Conservation (phyloP, 2,329 filamentous ascomycete species). For the Camillea tinctor region DNA sequence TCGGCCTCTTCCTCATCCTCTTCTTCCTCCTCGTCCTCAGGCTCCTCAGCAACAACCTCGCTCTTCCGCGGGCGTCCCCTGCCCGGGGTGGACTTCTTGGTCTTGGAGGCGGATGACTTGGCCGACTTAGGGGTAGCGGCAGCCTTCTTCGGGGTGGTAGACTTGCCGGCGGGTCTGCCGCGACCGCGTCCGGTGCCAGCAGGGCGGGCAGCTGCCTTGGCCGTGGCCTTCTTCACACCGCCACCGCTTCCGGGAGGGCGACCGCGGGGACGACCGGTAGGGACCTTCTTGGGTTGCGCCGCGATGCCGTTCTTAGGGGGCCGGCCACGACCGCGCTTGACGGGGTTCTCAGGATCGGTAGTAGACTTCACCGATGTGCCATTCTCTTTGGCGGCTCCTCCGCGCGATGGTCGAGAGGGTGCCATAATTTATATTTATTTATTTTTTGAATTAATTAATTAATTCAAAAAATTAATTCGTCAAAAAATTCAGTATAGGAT, state of each 20-base stretch:
- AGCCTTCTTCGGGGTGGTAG: slow-evolving; percentile 30
- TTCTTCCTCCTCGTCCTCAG: slow-evolving; percentile 25
- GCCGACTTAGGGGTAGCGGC: slow-evolving; percentile 23
- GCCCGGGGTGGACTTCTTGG: slow-evolving; percentile 17
- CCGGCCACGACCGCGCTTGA: slow-evolving; percentile 39
- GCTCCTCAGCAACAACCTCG: slow-evolving; percentile 21
- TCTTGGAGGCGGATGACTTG: slow-evolving; percentile 20
- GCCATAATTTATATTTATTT: slow-evolving; percentile 11
- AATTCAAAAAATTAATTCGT: neutral
- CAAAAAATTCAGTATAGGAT: neutral
- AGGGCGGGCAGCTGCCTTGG: slow-evolving; percentile 17
- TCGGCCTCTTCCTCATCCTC: slow-evolving; percentile 19
- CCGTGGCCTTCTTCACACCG: slow-evolving; percentile 29
- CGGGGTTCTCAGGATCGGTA: slow-evolving; percentile 20
- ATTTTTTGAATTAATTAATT: neutral
- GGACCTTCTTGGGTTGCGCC: slow-evolving; percentile 32
- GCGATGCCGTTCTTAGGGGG: slow-evolving; percentile 39
- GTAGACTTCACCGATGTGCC: slow-evolving; percentile 18
- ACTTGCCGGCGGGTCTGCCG: slow-evolving; percentile 30
- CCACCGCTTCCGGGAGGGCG: slow-evolving; percentile 44
- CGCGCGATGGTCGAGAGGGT: slow-evolving; percentile 14
- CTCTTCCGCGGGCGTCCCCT: slow-evolving; percentile 28
- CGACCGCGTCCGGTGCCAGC: slow-evolving; percentile 25
- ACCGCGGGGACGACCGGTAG: slow-evolving; percentile 47
- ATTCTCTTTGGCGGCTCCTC: slow-evolving; percentile 18